A percentile compares a stretch with the other conserved stretches of the same genome.
Conservation (phyloP, 129 eudicot species). For the Calendula officinalis region DNA sequence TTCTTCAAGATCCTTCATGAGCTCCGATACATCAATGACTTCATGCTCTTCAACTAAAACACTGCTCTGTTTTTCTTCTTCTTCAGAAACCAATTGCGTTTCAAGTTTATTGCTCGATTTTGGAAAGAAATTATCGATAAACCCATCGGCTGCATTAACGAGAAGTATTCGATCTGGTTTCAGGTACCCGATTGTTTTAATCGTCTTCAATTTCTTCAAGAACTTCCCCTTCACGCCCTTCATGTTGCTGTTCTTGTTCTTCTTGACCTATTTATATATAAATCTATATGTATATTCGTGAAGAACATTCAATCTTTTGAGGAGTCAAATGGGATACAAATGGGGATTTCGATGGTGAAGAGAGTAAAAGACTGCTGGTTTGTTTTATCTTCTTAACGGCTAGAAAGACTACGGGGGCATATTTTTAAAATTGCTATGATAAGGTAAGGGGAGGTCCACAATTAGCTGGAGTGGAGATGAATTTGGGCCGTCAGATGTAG, state of each 20-base stretch:
- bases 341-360: constrained; percentile 15
- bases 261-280: neutral
- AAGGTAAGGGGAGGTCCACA: constrained; percentile 35
- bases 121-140: constrained; percentile 23
- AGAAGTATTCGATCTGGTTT: constrained; percentile 62
- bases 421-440: constrained; percentile 40
- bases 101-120: constrained; percentile 37
- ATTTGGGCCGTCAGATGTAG: constrained; percentile 24
- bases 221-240: constrained; percentile 78
- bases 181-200: constrained; percentile 62
- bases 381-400: constrained; percentile 54
- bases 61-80: constrained; percentile 22
- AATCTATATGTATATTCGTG: constrained; percentile 2
- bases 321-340: constrained; percentile 8
- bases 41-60: constrained; percentile 51
- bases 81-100: constrained; percentile 28
- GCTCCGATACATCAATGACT: constrained; percentile 64
- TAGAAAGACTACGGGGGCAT: constrained; percentile 33
- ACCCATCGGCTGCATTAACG: constrained; percentile 39
- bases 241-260: constrained; percentile 29
- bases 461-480: constrained; percentile 15
- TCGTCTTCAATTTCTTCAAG: constrained; percentile 74
- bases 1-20: constrained; percentile 69
- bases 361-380: constrained; percentile 18
- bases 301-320: constrained; percentile 22